Evolutionary conservation across 192 early-diverging fungal genomes (phyloP), one percentile per base, ranked within the genome.

Genomic region (Cetraspora pellucida): DNA sequence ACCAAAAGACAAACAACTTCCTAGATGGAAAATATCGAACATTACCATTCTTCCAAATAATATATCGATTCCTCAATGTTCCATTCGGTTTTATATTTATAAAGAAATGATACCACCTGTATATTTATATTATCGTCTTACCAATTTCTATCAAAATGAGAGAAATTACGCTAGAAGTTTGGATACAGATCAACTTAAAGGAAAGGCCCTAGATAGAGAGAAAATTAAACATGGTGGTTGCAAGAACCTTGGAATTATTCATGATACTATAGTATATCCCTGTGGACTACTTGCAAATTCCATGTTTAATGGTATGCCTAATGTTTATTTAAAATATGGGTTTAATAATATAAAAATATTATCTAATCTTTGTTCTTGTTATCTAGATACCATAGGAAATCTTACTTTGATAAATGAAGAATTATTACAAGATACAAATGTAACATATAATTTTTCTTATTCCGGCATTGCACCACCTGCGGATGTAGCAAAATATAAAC

Each of bases 271-370:
- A 13, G 90, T 92, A 74, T 99, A 96, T 80, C 98, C 98, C n/a
- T 99, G 98, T 79, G 98, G 98, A 3, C 87, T 98, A 65, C 97
- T 99, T 82, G 98, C 97, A n/a, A 98, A 98, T 82, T 98, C 97
- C 2, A 84, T 97, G 64, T 99, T 99, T 81, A 96, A 96, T 82
- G 95, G 95, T 95, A 85, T 37, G 37, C 37, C 37, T 37, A 60
- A 27, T 59, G 10, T 59, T 21, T 59, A 59, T 59, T 27, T 59
- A 27, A 21, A 23, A 25, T 59, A 10, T 25, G 21, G 6, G 6
- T 19, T 19, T 19, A 19, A 13, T 9, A 4, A 54, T 54, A 54
- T 9, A 11, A 54, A 54, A 37, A 37, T 37, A 37, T 37, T 37
- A 37, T 37, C 1, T 37, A 37, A 37, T 59, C 25, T 59, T 25